Conservation (phyloP, 2,329 filamentous ascomycete species). For the Neocucurbitaria cava region DNA sequence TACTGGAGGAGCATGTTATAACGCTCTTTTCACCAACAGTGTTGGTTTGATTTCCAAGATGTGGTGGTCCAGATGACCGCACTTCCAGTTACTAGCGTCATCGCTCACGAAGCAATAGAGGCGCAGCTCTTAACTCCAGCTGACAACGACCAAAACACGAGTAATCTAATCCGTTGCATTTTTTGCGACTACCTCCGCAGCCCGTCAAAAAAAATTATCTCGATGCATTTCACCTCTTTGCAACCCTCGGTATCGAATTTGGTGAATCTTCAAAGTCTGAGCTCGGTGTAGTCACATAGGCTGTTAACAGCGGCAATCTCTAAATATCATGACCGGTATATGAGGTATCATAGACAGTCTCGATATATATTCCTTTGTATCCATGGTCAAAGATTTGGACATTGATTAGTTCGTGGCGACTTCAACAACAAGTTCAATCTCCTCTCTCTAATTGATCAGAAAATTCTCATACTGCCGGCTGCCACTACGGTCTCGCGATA, state of each 20-base stretch:
- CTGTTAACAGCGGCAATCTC: too few relatives aligned
- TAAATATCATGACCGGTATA: too few relatives aligned
- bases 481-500: too few relatives aligned
- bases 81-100: slow-evolving; percentile 8
- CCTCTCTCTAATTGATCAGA: too few relatives aligned
- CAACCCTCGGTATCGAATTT: background rate
- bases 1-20: background rate
- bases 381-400: too few relatives aligned
- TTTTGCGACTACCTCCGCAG: background rate
- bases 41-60: slow-evolving; percentile 1
- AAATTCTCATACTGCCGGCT: too few relatives aligned
- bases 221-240: background rate
- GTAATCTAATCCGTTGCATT: background rate
- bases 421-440: too few relatives aligned
- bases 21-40: slow-evolving; percentile 3
- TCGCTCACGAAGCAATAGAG: slow-evolving; percentile 19
- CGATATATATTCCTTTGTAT: too few relatives aligned
- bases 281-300: background rate
- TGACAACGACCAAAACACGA: background rate
- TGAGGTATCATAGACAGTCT: too few relatives aligned
- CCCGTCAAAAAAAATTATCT: background rate
- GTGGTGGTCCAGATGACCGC: background rate
- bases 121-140: slow-evolving; percentile 13
- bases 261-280: background rate
- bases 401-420: too few relatives aligned